Base-by-base conservation (phyloP, 441 rosid genomes). In the Mallotus repandus region DNA sequence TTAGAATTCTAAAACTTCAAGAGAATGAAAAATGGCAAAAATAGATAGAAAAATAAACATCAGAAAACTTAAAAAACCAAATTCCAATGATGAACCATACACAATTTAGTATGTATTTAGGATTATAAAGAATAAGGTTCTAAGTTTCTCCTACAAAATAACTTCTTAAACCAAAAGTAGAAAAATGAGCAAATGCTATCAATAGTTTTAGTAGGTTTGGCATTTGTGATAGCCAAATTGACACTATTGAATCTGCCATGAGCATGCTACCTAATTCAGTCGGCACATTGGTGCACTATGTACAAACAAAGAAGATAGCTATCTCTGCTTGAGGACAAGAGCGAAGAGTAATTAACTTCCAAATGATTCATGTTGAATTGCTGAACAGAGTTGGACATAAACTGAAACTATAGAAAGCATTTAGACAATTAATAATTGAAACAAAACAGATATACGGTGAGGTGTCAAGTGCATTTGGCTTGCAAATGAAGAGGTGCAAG, bases 1-100 rank as follows among this genome's bases (percentile, higher is more conserved):
- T 77, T 52, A 81, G 59, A 75, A 62, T 67, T 61, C 4, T n/a
- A 43, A 49, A 71, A 12, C 21, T 52, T 48, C 3, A 35, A 61
- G 35, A 48, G 13, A 45, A 19, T 43, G 29, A 49, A 25, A 1
- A 49, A 48, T 5, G 13, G 57, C 16, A 10, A 60, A 11, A 59
- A 7, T 32, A 5, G 45, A 35, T 7, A 50, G 54, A 10, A 13
- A 48, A 50, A 32, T 16, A 50, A 25, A 45, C 4, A 15, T 12
- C 10, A 66, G 54, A 9, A 25, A 21, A 66, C 19, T 48, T 55
- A 15, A 66, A 46, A 13, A 21, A 4, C 11, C 5, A 19, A 19
- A 18, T 38, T 7, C 12, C 7, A 5, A 9, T 38, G 48, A 25
- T 49, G 59, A 58, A 61, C 61, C 53, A 0, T 18, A n/a, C 29